Conservation (phyloP, 495 filamentous ascomycete species). For the Saxispiralis lemnorum region DNA sequence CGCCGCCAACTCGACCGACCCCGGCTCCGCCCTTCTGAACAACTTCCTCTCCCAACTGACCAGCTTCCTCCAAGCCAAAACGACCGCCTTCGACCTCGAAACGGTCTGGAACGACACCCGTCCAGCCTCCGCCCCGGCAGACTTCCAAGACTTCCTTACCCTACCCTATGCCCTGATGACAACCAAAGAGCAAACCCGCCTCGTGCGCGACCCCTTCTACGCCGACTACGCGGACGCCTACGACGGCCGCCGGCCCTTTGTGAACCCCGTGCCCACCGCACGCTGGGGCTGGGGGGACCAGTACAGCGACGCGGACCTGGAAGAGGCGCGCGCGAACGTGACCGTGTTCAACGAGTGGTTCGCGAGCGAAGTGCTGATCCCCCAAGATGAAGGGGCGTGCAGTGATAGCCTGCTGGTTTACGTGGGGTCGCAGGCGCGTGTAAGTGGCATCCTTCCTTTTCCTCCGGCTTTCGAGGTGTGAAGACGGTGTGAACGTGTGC, state of each 20-base stretch:
- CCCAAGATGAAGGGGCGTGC: slow-evolving; percentile 25
- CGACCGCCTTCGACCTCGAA: slow-evolving; percentile 15
- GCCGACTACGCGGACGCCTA: slow-evolving; percentile 23
- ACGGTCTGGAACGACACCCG: slow-evolving; percentile 10
- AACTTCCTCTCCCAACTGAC: slow-evolving; percentile 18
- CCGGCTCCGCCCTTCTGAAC: slow-evolving; percentile 15
- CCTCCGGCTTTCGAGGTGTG: no score
- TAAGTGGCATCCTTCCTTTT: slow-evolving; percentile 3
- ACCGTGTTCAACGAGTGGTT: slow-evolving; percentile 39
- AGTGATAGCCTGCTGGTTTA: slow-evolving; percentile 28
- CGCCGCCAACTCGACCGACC: slow-evolving; percentile 2
- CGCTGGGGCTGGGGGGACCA: slow-evolving; percentile 40
- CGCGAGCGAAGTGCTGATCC: slow-evolving; percentile 27
- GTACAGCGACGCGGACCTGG: slow-evolving; percentile 22
- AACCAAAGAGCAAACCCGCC: slow-evolving; percentile 17
- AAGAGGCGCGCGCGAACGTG: slow-evolving; percentile 28
- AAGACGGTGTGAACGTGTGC: slow-evolving; percentile 12
- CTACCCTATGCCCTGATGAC: slow-evolving; percentile 22
- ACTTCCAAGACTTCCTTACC: slow-evolving; percentile 13
- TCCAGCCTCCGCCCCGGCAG: slow-evolving; percentile 6
- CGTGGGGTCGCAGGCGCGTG: slow-evolving; percentile 11
- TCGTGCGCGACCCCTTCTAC: slow-evolving; percentile 25
- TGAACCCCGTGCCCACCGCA: slow-evolving; percentile 29
- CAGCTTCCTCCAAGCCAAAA: slow-evolving; percentile 17
- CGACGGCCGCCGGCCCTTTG: slow-evolving; percentile 21